phyloP scores from a whole-genome alignment of 2,329 filamentous ascomycete species.

The Ascochyta viciae-villosae region DNA sequence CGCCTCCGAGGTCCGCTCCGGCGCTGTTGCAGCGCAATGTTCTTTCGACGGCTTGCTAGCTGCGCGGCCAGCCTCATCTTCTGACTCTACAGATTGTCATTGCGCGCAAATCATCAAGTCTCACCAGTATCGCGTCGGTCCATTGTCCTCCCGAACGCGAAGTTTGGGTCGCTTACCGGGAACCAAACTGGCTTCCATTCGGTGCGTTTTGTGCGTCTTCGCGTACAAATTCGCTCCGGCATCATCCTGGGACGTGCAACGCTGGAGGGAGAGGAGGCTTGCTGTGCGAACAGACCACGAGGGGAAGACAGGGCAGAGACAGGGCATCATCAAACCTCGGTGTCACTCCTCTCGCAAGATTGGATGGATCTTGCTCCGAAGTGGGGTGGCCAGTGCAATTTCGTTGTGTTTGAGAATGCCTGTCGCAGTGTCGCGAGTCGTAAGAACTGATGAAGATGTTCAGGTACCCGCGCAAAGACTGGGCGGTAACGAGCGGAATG shows the following conservation, averaged over 20 bases:
- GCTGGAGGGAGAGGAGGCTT: constrained; percentile 19
- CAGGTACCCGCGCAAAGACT: constrained; percentile 18
- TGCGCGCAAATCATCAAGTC: constrained; percentile 11
- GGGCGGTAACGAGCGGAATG: constrained; percentile 12
- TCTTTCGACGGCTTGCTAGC: constrained; percentile 3
- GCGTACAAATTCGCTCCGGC: constrained; percentile 2
- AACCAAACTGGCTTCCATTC: constrained; percentile 15
- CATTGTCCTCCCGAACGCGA: constrained; percentile 1
- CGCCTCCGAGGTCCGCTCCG: constrained; percentile 10
- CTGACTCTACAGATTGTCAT: constrained; percentile 13
- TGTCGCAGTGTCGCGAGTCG: constrained; percentile 7
- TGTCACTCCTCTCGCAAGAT: constrained; percentile 1
- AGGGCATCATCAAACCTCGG: constrained; percentile 3
- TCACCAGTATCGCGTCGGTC: constrained; percentile 7
- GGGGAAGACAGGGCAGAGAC: constrained; percentile 9
- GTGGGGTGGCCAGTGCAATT: constrained; percentile 3
- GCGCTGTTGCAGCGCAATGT: constrained; percentile 11
- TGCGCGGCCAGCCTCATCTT: constrained; percentile 12
- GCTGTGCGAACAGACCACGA: constrained; percentile 9
- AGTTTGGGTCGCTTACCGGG: constrained; percentile 27
- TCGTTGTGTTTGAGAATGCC: constrained; percentile 7
- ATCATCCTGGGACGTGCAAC: constrained; percentile 21
- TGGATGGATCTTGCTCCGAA: not conserved
- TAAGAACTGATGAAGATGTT: constrained; percentile 10
- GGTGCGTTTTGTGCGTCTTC: constrained; percentile 13